Evolutionary conservation across 495 filamentous ascomycete genomes (phyloP), one percentile per base, ranked within the genome.

Genomic region (Penicillium desertorum): DNA sequence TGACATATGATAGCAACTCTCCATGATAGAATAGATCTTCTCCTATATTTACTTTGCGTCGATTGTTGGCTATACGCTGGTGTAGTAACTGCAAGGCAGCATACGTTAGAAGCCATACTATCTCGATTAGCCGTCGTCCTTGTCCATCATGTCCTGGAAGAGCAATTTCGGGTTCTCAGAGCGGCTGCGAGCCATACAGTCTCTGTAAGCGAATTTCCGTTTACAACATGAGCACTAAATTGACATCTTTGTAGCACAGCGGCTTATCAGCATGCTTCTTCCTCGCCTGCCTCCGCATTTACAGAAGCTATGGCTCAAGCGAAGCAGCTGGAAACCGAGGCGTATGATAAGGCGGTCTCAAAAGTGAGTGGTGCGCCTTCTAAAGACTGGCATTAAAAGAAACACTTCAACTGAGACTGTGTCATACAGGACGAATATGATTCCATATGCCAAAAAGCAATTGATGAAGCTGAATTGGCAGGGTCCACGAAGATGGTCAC

Each of bases 141-240:
- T 44, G 8, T 16, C 37, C 48, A 68, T 78, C 72, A 78, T 76
- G 62, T 68, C 70, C 20, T 79, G 76, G 76, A 75, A 62, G 51
- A 63, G 62, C 14, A 34, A 59, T 3, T 56, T 85, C 54, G 73
- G 73, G 11, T 85, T 86, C 62, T 73, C 81, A 19, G 79, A 81
- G 41, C 70, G 83, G 49, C 65, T 86, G 48, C 66, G 65, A 41
- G 64, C 65, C 14, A 79, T 83, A 46, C 74, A 79, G 61, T 75
- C 76, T 29, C 70, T 79, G 76, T 78, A 51, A 69, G 76, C 41
- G 16, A 30, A 17, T 27, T 39, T 42, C 37, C n/a, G 43, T 20
- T 2, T 34, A 46, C 6, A 16, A 16, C 16, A 41, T 30, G 19
- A 30, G n/a, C 23, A 29, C 29, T 16, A 4, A 6, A 29, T 61